A percentile compares a stretch with the other conserved stretches of the same genome.
Conservation (phyloP, 805 yeast genomes). For the Clavispora asparagi region DNA sequence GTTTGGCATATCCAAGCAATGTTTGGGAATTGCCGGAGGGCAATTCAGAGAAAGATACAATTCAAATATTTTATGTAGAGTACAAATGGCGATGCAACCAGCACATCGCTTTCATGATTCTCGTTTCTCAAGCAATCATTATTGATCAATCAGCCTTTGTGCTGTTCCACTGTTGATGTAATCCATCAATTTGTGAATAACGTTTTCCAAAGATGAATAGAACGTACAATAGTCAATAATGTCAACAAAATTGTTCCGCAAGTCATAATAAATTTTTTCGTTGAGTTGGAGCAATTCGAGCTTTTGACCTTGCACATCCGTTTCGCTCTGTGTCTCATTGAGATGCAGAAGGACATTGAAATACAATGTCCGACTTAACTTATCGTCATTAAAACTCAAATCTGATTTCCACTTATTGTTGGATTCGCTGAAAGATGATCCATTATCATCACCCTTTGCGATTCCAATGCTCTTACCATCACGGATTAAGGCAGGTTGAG, state of each 20-base stretch:
- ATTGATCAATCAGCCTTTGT: neutral
- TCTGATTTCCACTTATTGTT: neutral
- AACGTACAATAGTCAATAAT: conserved; percentile 42
- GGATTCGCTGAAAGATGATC: conserved; percentile 1
- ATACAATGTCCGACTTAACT: neutral
- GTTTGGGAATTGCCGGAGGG: no score
- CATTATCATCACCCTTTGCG: conserved; percentile 1
- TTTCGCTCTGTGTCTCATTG: conserved; percentile 1
- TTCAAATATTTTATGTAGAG: no score
- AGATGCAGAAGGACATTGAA: conserved; percentile 3
- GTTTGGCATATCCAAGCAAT: no score
- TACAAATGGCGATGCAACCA: neutral
- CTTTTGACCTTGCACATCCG: conserved; percentile 13
- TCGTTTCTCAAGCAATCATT: neutral
- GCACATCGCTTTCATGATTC: neutral
- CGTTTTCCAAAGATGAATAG: conserved; percentile 36
- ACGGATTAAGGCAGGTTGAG: conserved; percentile 28
- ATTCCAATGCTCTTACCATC: conserved; percentile 9
- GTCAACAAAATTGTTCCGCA: conserved; percentile 39
- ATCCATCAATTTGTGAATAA: conserved; percentile 35
- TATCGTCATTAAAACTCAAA: neutral
- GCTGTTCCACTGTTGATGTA: conserved; percentile 19
- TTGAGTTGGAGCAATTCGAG: conserved; percentile 29
- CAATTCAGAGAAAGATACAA: no score
- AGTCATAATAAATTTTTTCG: conserved; percentile 36